phyloP scores from a whole-genome alignment of 257 asterid species.

The Solanum lignicaule region DNA sequence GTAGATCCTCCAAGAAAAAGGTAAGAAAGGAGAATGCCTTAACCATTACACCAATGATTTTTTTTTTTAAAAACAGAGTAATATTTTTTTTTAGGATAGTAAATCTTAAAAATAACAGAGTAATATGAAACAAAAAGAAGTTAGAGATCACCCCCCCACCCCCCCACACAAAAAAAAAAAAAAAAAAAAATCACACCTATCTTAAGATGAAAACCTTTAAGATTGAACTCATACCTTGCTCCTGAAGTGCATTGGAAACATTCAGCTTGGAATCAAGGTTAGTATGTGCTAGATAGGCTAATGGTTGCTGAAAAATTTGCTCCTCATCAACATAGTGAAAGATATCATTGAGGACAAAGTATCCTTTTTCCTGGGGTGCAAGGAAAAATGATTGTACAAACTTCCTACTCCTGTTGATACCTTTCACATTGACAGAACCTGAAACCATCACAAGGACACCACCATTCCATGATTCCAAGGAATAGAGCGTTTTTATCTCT shows the following conservation, averaged over 20 bases:
- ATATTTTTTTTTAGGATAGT: not conserved
- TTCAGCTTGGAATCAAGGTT: constrained; percentile 49
- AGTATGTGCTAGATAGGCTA: constrained; percentile 51
- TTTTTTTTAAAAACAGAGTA: not conserved
- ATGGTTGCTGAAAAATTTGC: constrained; percentile 55
- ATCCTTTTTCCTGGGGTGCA: constrained; percentile 96
- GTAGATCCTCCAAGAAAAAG: not conserved
- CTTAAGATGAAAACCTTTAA: not conserved
- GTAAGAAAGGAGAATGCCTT: not conserved
- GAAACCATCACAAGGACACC: constrained; percentile 95
- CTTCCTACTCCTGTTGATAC: constrained; percentile 56
- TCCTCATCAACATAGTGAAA: constrained; percentile 82
- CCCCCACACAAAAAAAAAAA: too few relatives aligned
- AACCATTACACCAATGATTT: not conserved
- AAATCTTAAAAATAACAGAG: not conserved
- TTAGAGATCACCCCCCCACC: not conserved
- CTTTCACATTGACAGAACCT: constrained; percentile 58
- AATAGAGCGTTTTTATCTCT: constrained; percentile 86
- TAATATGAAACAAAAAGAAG: not conserved
- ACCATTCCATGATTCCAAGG: constrained; percentile 86
- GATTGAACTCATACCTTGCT: constrained; percentile 46
- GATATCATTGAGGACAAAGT: constrained; percentile 77
- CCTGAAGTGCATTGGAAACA: constrained; percentile 41
- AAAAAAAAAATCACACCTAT: not conserved
- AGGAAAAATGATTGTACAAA: constrained; percentile 88